phyloP scores from a whole-genome alignment of 352 stramenopile genomes.

The Plasmopara muralis region DNA sequence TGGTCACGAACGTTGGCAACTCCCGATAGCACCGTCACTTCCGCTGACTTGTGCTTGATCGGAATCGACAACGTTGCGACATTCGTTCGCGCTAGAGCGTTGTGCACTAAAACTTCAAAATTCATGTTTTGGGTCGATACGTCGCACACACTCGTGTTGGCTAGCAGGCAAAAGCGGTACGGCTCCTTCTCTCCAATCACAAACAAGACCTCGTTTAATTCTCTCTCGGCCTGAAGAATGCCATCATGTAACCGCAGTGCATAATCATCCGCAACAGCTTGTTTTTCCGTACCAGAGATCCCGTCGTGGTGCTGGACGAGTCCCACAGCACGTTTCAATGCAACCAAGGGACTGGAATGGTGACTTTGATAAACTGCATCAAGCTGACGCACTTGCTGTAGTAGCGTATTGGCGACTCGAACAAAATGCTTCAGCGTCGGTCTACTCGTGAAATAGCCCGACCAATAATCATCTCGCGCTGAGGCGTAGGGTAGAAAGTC shows the following conservation, averaged over 20 bases:
- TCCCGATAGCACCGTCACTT: constrained; percentile 34
- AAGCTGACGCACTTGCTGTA: constrained; percentile 89
- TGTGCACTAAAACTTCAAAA: constrained; percentile 73
- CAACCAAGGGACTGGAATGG: constrained; percentile 38
- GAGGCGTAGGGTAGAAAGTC: constrained; percentile 97
- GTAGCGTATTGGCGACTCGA: constrained; percentile 79
- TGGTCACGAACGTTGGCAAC: constrained; percentile 29
- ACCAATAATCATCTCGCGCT: constrained; percentile 90
- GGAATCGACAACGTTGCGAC: constrained; percentile 58
- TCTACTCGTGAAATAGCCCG: constrained; percentile 95
- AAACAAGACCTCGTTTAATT: constrained; percentile 70
- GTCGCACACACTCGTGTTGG: constrained; percentile 91
- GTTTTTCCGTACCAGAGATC: constrained; percentile 93
- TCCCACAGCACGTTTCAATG: constrained; percentile 85
- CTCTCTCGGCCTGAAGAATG: constrained; percentile 52
- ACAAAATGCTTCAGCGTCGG: constrained; percentile 90
- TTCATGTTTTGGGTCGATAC: constrained; percentile 52
- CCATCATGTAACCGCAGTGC: constrained; percentile 86
- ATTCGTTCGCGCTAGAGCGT: constrained; percentile 47
- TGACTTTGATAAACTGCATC: constrained; percentile 73
- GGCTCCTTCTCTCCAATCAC: constrained; percentile 61
- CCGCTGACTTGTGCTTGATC: constrained; percentile 37
- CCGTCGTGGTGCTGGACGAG: constrained; percentile 96
- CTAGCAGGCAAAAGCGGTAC: constrained; percentile 60
- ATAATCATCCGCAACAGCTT: constrained; percentile 95